Evolutionary conservation across 805 yeast genomes (phyloP), one percentile per base, ranked within the genome.

Genomic region (Sugiyamaella marilandica): DNA sequence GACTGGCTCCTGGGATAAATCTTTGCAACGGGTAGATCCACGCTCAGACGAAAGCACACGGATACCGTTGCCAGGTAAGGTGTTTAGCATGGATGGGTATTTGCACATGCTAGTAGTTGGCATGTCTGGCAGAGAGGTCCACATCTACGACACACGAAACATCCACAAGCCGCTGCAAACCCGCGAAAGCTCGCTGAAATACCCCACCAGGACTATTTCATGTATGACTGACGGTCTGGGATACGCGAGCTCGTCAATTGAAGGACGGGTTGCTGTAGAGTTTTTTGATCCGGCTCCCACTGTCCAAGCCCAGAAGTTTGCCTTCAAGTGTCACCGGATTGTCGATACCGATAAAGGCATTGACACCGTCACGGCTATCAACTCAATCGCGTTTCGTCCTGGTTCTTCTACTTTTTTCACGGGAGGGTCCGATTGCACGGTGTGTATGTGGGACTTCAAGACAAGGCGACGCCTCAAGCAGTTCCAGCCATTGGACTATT

Each of bases 251-350:
- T 74, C 88, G 26, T 83, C 92, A 1, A 74, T 88, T n/a, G 95
- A 87, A 61, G 96, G 96, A 0, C 72, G 95, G 29, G 89, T 85
- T 1, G 82, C 90, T 0, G 78, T 88, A 26, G 92, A 87, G 56
- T 83, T 75, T 60, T 79, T 83, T 50, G 80, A 82, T 51, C 76
- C 80, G 2, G 66, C 75, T 2, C 72, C 75, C 1, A 69, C 69
- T 43, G 62, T 63, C 2, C 77, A 70, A 49, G 58, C 66, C 1
- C 69, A 72, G 52, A 78, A 81, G 51, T 90, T 83, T 65, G 92
- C 96, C 0, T 89, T 89, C 73, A 82, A 88, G 62, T 84, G 95
- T 55, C 97, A 89, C 66, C 69, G 95, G 32, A 55, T 55, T 7
- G 48, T 33, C 19, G 58, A 57, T 21, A 58, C 52, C 11, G 43